These are phyloP conservation scores for Eimeria acervulina DNA, from an alignment of 169 alveolate species.

Conservation along the genomic window DNA sequence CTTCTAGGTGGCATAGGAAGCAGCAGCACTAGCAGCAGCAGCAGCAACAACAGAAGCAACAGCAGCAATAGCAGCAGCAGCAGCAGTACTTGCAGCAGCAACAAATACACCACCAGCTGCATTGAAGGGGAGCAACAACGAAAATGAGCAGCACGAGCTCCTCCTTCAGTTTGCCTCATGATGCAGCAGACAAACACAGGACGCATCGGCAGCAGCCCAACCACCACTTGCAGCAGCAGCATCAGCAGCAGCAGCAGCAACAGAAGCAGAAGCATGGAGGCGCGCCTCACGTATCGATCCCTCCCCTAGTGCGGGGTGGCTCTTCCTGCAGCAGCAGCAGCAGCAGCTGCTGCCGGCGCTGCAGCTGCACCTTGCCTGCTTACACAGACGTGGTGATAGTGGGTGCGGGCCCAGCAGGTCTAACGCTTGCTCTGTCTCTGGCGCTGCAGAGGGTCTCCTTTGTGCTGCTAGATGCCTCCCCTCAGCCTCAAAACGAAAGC, in stretches of 20 bases:
- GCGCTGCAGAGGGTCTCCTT: slow-evolving; percentile 37
- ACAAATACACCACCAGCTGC: neutral
- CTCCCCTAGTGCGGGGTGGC: neutral
- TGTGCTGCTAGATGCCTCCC: slow-evolving; percentile 51
- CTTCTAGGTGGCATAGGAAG: neutral
- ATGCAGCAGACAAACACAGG: neutral
- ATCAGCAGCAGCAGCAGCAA: slow-evolving; percentile 9
- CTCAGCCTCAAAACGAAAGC: slow-evolving; percentile 7
- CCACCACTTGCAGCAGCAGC: slow-evolving; percentile 47
- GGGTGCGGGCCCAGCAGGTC: slow-evolving; percentile 82
- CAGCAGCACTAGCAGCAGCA: neutral
- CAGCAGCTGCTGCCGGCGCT: slow-evolving; percentile 1
- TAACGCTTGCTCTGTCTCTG: slow-evolving; percentile 69
- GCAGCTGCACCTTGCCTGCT: slow-evolving; percentile 18
- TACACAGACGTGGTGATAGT: slow-evolving; percentile 75
- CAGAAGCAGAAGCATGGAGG: neutral
- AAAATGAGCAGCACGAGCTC: slow-evolving; percentile 16
- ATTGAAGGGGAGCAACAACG: neutral
- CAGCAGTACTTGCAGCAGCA: slow-evolving; percentile 36
- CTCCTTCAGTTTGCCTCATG: neutral
- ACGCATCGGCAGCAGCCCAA: slow-evolving; percentile 10
- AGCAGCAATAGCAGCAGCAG: neutral
- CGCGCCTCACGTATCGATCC: neutral
- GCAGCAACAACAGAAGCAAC: neutral
- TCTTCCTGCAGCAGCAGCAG: neutral